These are phyloP conservation scores for Vitis hybrid DNA, from an alignment of 177 flowering plant genomes.

Conservation along the genomic window DNA sequence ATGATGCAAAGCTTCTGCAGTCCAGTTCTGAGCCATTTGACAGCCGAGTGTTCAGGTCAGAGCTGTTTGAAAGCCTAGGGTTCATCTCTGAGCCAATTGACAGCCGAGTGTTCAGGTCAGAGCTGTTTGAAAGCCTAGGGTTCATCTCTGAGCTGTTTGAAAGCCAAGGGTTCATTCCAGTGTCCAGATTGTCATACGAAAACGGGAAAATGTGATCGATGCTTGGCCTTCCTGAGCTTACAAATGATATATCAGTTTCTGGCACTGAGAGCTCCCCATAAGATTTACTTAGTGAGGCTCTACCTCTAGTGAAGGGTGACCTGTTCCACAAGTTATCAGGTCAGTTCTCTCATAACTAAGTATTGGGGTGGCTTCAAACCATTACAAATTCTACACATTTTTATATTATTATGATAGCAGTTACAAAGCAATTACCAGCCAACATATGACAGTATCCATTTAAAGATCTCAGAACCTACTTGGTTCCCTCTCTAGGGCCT, in stretches of 20 bases:
- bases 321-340: conserved; percentile 16
- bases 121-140: no score
- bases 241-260: conserved; percentile 45
- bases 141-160: conserved; percentile 29
- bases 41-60: not conserved
- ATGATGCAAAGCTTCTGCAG: conserved; percentile 9
- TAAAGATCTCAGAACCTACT: no score
- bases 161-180: conserved; percentile 7
- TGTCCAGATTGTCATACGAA: conserved; percentile 19
- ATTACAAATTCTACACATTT: no score
- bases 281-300: conserved; percentile 10
- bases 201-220: conserved; percentile 28
- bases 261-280: conserved; percentile 21
- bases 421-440: no score
- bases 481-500: no score
- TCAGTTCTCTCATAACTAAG: not conserved
- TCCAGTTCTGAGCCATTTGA: conserved; percentile 34
- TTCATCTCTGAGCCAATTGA: conserved; percentile 15
- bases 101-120: not conserved
- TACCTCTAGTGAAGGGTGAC: conserved; percentile 37
- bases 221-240: conserved; percentile 43
- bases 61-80: no score
- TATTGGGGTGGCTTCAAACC: no score
- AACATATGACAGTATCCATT: no score
- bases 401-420: no score